A percentile compares a stretch with the other conserved stretches of the same genome.
phyloP scores from a whole-genome alignment of 2,329 filamentous ascomycete species.

The Xylaria sp. region DNA sequence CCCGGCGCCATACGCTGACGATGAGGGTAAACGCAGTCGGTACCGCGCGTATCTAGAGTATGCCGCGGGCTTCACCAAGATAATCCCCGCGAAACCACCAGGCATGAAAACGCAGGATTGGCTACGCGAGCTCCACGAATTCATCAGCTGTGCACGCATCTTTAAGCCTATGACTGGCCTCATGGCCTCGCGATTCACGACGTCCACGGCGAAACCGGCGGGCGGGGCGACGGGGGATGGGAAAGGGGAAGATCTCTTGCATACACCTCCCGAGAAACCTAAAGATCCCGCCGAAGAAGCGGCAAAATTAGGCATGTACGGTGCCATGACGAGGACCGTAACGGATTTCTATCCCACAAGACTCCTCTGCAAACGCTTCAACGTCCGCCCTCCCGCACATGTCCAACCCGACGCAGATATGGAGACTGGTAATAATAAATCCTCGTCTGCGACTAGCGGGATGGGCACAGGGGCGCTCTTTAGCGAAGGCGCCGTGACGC shows the following conservation, averaged over 20 bases:
- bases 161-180: conserved; percentile 92
- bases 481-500: conserved; percentile 46
- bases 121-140: conserved; percentile 82
- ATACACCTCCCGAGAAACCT: conserved; percentile 65
- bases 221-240: conserved; percentile 37
- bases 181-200: conserved; percentile 94
- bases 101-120: conserved; percentile 75
- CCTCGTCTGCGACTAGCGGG: conserved; percentile 30
- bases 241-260: conserved; percentile 49
- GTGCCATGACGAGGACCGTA: conserved; percentile 80
- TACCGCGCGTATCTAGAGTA: conserved; percentile 86
- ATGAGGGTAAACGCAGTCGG: conserved; percentile 80
- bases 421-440: conserved; percentile 35
- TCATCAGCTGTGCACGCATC: conserved; percentile 72
- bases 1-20: conserved; percentile 81
- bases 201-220: conserved; percentile 58
- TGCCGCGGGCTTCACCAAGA: conserved; percentile 70
- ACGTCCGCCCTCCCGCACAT: conserved; percentile 80
- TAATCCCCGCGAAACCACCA: conserved; percentile 49
- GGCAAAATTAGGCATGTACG: conserved; percentile 92
- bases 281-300: conserved; percentile 86
- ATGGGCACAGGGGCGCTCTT: conserved; percentile 4
- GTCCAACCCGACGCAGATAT: conserved; percentile 66
- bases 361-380: conserved; percentile 93
- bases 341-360: conserved; percentile 82